Evolutionary conservation across 1,284 basidiomycete species (phyloP).

Genomic region (Ustilago sp.): DNA sequence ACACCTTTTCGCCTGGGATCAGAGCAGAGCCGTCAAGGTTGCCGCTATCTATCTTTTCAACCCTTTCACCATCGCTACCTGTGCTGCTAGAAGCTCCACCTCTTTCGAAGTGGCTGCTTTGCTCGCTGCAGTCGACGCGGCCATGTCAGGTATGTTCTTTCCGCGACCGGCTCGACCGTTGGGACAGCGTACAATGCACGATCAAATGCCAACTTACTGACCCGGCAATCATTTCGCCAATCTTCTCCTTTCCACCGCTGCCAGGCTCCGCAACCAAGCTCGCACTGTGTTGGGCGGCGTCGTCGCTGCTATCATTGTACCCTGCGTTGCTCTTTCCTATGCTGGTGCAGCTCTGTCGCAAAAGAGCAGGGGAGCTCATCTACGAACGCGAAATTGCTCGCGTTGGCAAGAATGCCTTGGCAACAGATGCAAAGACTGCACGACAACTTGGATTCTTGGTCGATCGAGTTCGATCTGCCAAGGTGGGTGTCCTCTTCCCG

Average conservation of each 20-base stretch:
- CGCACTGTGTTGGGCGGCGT: conserved; percentile 23
- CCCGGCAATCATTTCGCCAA: neutral
- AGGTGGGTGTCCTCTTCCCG: conserved; percentile 2
- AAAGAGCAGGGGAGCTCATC: conserved; percentile 71
- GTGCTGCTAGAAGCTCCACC: conserved; percentile 82
- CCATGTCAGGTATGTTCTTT: conserved; percentile 75
- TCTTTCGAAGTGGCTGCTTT: conserved; percentile 81
- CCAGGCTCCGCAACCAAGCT: conserved; percentile 34
- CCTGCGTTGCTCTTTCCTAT: conserved; percentile 79
- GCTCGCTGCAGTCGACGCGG: conserved; percentile 79
- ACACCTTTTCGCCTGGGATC: conserved; percentile 38
- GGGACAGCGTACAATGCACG: neutral
- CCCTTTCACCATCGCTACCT: conserved; percentile 84
- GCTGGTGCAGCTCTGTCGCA: conserved; percentile 74
- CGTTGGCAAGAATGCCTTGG: conserved; percentile 15
- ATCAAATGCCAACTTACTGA: neutral
- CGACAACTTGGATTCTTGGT: conserved; percentile 60
- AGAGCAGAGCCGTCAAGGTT: conserved; percentile 44
- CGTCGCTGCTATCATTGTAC: conserved; percentile 70
- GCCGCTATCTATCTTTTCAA: conserved; percentile 79
- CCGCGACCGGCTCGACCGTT: too few relatives aligned
- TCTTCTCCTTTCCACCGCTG: neutral
- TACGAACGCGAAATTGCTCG: conserved; percentile 32
- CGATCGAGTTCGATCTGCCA: conserved; percentile 51
- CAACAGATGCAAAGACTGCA: conserved; percentile 30